These are phyloP conservation scores for Butyriboletus appendiculatus DNA, from an alignment of 1,284 basidiomycete species.

Conservation along the genomic window DNA sequence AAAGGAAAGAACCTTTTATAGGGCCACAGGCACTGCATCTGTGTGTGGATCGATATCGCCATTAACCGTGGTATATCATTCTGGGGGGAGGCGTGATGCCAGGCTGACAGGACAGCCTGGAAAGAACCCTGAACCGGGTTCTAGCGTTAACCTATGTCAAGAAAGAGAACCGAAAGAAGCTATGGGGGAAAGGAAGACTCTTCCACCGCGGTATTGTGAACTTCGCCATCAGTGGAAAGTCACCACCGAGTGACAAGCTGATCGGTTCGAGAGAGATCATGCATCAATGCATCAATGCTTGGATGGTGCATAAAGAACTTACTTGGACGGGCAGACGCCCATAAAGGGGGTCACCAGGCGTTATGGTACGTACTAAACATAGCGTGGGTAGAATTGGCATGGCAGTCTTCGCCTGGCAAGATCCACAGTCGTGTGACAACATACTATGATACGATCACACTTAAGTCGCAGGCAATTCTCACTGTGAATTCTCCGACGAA, in stretches of 20 bases:
- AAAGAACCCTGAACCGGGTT: constrained; percentile 1
- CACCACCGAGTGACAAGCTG: not conserved
- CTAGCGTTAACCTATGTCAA: not conserved
- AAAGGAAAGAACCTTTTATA: constrained; percentile 24
- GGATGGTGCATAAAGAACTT: not conserved
- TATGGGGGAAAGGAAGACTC: not conserved
- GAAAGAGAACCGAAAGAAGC: not conserved
- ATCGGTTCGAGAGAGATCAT: not conserved
- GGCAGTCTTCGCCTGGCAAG: not conserved
- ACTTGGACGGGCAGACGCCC: not conserved
- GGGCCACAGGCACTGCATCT: not conserved
- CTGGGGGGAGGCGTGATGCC: not conserved
- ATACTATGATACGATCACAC: not conserved
- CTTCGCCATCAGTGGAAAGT: not conserved
- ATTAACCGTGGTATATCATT: not conserved
- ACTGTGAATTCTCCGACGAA: not conserved
- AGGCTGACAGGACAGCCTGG: not conserved
- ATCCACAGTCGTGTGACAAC: constrained; percentile 1
- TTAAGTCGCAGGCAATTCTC: too few species aligned
- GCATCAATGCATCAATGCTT: not conserved
- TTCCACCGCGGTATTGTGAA: not conserved
- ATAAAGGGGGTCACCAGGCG: not conserved
- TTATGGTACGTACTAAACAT: not conserved
- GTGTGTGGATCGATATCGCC: not conserved
- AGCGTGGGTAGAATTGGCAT: not conserved